Evolutionary conservation across 805 yeast genomes (phyloP).

Genomic region (Monosporozyma aerobia): DNA sequence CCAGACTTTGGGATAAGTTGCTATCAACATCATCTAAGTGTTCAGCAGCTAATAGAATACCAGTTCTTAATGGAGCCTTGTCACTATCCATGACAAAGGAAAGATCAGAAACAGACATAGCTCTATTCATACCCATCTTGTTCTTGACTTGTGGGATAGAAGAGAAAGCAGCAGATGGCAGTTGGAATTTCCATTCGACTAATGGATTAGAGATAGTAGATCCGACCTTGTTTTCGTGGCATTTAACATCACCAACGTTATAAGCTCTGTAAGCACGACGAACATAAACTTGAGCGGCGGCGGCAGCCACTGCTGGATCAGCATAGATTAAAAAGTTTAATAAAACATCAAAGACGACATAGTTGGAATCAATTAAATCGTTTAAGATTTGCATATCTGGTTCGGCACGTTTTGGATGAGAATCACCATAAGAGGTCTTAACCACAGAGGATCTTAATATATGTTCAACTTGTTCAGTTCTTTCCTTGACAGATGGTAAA

Average conservation of each 20-base stretch:
- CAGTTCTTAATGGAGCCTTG: constrained; percentile 61
- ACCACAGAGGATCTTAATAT: constrained; percentile 87
- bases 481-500: constrained; percentile 88
- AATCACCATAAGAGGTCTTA: constrained; percentile 81
- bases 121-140: constrained; percentile 59
- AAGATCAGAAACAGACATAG: constrained; percentile 87
- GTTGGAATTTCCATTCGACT: constrained; percentile 80
- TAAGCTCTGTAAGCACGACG: constrained; percentile 97
- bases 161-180: constrained; percentile 75
- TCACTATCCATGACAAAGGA: constrained; percentile 75
- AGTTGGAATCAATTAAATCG: constrained; percentile 93
- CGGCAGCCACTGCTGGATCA: constrained; percentile 85
- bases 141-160: constrained; percentile 47
- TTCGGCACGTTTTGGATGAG: constrained; percentile 61
- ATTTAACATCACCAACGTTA: constrained; percentile 67
- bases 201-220: constrained; percentile 44
- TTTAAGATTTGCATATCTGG: constrained; percentile 75
- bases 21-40: constrained; percentile 90
- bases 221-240: constrained; percentile 36
- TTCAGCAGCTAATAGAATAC: constrained; percentile 69
- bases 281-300: constrained; percentile 94
- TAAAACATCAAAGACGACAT: constrained; percentile 91
- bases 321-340: constrained; percentile 77
- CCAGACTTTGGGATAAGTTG: constrained; percentile 64
- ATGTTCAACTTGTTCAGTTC: constrained; percentile 96